phyloP scores from a whole-genome alignment of 106 monocot genomes.

The Allium fistulosum region DNA sequence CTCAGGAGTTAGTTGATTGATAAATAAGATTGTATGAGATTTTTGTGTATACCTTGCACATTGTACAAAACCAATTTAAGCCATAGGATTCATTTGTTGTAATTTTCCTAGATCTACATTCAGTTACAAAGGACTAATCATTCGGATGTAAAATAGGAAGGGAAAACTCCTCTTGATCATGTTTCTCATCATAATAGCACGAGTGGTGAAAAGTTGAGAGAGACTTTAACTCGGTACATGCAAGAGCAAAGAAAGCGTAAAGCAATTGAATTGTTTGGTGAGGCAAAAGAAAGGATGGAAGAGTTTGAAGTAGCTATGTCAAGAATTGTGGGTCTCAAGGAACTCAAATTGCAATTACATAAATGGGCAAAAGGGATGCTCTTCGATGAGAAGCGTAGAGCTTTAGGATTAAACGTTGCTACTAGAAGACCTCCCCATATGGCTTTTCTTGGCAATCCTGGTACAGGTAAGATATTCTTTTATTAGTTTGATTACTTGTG shows the following conservation, averaged over 20 bases:
- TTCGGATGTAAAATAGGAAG: constrained; percentile 39
- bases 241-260: constrained; percentile 60
- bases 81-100: no score
- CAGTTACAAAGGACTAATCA: background rate
- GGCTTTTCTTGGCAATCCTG: constrained; percentile 97
- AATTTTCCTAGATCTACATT: no score
- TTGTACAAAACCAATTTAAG: no score
- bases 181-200: constrained; percentile 21
- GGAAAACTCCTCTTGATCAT: constrained; percentile 69
- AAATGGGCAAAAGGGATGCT: constrained; percentile 94
- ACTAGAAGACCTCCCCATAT: constrained; percentile 75
- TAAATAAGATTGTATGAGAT: no score
- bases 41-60: no score
- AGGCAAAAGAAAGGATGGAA: constrained; percentile 57
- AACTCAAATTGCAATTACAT: constrained; percentile 63
- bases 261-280: constrained; percentile 44
- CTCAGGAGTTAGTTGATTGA: no score
- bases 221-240: constrained; percentile 43
- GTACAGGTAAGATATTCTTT: constrained; percentile 48
- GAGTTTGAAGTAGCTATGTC: constrained; percentile 76
- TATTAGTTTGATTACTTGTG: background rate
- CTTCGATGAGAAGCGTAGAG: constrained; percentile 85
- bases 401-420: constrained; percentile 66
- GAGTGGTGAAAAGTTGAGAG: constrained; percentile 39
- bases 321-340: constrained; percentile 65